Base-by-base conservation (phyloP, 2,329 filamentous ascomycete species). In the Rhinocladiella mackenziei region DNA sequence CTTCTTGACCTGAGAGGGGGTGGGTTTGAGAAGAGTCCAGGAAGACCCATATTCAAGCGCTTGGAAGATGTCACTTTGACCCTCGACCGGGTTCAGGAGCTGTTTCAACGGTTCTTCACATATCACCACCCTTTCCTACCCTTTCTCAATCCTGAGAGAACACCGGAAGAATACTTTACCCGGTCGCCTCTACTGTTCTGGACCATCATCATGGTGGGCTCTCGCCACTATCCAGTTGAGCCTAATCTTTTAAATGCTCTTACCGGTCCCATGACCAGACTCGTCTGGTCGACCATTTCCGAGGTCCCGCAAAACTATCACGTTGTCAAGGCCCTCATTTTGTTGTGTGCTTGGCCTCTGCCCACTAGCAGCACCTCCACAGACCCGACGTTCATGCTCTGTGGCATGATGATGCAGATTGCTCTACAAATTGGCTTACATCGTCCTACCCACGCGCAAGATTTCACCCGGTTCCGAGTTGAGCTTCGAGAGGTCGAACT, bases 351-450 rank as follows among this genome's bases (percentile, higher is more conserved):
- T 4, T 83, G 80, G 80, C 79, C 80, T 1, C 68, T 83, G 13
- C 80, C 80, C 0, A 78, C 75, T 10, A 80, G 76, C 55, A 78
- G 76, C 35, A 82, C 80, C 0, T 79, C 76, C 5, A 76, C 74
- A 4, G 80, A 83, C 54, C 77, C 79, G 2, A 83, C 79, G 2
- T 82, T 81, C 58, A 81, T 81, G 72, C 67, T 81, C 9, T 77
- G 75, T 48, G 80, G 80, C 33, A 69, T 80, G 60, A 83, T 83
- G 80, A 77, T 83, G 65, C 78, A 83, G 58, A 72, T 82, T 32
- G 77, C 80, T n/a, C 78, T 81, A 72, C 78, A 83, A 56, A 77
- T 81, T 48, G 80, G 80, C 30, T 65, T 83, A 15, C 80, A 83
- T 58, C 71, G 79, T 20, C 80, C 80, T 2, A 80, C 77, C 0